Evolutionary conservation across 306 rosid genomes (phyloP).

Genomic region (Acacia crassicarpa): DNA sequence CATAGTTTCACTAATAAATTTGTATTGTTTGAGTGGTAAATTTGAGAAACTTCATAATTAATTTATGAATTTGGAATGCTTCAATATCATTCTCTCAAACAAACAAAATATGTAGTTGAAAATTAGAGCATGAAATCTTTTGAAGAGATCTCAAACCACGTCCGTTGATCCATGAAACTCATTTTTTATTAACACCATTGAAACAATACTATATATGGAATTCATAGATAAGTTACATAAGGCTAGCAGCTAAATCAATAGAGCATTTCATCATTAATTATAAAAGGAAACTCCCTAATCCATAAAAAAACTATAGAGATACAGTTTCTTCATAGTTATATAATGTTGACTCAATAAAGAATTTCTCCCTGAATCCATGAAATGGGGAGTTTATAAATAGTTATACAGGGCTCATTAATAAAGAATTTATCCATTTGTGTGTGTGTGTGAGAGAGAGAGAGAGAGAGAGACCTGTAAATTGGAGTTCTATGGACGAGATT

Average conservation of each 20-base stretch:
- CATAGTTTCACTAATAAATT: no score
- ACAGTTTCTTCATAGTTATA: no score
- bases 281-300: not conserved
- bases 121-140: no score
- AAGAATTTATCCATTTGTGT: not conserved
- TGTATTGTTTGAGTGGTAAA: no score
- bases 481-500: not conserved
- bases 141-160: not conserved
- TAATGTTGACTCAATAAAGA: not conserved
- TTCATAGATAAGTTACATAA: not conserved
- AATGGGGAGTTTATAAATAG: not conserved
- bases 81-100: not conserved
- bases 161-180: not conserved
- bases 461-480: conserved; percentile 3
- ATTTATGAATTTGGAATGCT: not conserved
- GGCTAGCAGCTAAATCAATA: not conserved
- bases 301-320: not conserved
- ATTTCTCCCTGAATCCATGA: not conserved
- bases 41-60: not conserved
- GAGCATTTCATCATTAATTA: not conserved
- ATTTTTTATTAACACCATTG: no score
- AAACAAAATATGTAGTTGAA: not conserved
- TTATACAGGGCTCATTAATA: not conserved
- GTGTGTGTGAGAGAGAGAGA: not conserved
- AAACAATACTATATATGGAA: not conserved